Evolutionary conservation across 139 green algal species (phyloP), one percentile per base, ranked within the genome.

Genomic region (Chlorella sorokiniana): DNA sequence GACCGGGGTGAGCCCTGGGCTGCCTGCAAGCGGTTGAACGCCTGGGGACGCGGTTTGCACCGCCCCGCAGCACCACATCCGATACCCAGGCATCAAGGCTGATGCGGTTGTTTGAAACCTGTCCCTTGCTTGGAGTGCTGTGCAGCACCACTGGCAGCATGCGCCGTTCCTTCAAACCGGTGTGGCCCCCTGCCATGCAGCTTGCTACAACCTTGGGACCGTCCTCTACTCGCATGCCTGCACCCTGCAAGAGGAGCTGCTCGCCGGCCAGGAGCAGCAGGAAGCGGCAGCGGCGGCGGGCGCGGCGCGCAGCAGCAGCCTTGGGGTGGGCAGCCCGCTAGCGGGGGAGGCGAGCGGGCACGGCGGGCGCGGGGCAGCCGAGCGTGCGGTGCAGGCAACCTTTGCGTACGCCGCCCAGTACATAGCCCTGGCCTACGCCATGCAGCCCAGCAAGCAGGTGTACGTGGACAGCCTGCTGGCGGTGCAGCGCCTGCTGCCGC

Each of bases 121-220:
- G n/a, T n/a, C n/a, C n/a, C n/a, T n/a, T n/a, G n/a, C n/a, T n/a
- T n/a, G n/a, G n/a, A n/a, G n/a, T n/a, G n/a, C n/a, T n/a, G n/a
- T n/a, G n/a, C n/a, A n/a, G n/a, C n/a, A n/a, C n/a, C n/a, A n/a
- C n/a, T n/a, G n/a, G n/a, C n/a, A n/a, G n/a, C n/a, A n/a, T n/a
- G n/a, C n/a, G n/a, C n/a, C n/a, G n/a, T n/a, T n/a, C n/a, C n/a
- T n/a, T n/a, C n/a, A n/a, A n/a, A n/a, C n/a, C n/a, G n/a, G n/a
- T n/a, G n/a, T n/a, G n/a, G n/a, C n/a, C n/a, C n/a, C n/a, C n/a
- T n/a, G n/a, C n/a, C n/a, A n/a, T n/a, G n/a, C n/a, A 3, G 92
- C 91, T 59, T 89, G 77, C 69, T 95, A 95, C 88, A 95, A 95
- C 85, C 84, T 96, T 56, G 75, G 75, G 14, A 95, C 92, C 0